Evolutionary conservation across 306 rosid genomes (phyloP).

Genomic region (Erythrophleum fordii): DNA sequence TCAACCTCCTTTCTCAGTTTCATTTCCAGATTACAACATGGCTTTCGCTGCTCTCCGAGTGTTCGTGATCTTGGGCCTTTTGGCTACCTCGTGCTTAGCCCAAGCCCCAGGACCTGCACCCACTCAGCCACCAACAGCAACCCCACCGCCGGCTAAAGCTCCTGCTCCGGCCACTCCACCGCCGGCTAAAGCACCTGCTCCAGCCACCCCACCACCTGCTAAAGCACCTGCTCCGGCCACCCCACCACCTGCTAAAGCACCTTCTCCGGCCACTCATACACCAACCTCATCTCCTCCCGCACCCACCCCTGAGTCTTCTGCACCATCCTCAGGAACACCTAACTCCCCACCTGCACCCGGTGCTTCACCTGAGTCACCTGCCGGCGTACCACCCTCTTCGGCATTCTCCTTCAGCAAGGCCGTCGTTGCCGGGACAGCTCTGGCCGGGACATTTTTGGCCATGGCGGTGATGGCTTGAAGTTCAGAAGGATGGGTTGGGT

Average conservation of each 20-base stretch:
- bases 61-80: constrained; percentile 58
- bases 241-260: background rate
- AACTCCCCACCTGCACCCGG: constrained; percentile 22
- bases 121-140: constrained; percentile 48
- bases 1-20: background rate
- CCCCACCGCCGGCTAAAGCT: constrained; percentile 25
- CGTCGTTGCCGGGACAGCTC: constrained; percentile 62
- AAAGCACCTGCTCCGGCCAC: background rate
- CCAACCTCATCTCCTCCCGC: background rate
- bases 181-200: constrained; percentile 31
- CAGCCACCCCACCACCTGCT: constrained; percentile 28
- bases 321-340: background rate
- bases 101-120: constrained; percentile 76
- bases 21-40: constrained; percentile 39
- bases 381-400: constrained; percentile 36
- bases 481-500: background rate
- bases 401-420: constrained; percentile 58
- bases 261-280: constrained; percentile 2
- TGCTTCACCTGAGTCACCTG: background rate
- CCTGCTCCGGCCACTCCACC: constrained; percentile 41
- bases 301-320: background rate
- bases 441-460: constrained; percentile 66
- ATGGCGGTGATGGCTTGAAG: constrained; percentile 60
- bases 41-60: constrained; percentile 48
- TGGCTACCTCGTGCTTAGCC: constrained; percentile 73